Conservation (phyloP, 1,139 yeast genomes). For the Magnusiomyces clavatus region DNA sequence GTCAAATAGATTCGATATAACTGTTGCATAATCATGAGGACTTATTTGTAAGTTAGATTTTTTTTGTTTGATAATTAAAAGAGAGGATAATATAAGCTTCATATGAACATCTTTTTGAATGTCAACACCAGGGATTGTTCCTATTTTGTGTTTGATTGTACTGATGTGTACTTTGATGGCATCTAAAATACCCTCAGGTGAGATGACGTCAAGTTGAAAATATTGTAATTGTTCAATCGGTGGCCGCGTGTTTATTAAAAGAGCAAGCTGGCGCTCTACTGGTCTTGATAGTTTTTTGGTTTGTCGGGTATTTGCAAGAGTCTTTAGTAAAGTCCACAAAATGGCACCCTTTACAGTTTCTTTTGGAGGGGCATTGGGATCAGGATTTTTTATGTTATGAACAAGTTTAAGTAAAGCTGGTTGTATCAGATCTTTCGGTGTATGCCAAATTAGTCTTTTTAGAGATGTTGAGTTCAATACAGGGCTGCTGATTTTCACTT, state of each 20-base stretch:
- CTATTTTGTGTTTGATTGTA: not conserved
- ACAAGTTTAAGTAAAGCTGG: not conserved
- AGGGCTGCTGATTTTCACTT: not conserved
- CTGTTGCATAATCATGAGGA: not conserved
- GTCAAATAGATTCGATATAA: not conserved
- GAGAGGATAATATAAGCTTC: not conserved
- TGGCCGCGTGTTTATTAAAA: not conserved
- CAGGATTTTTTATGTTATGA: not conserved
- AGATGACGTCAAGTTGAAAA: not conserved
- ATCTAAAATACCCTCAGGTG: not conserved
- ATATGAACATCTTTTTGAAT: not conserved
- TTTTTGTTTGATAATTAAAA: not conserved
- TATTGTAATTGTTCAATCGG: slow-evolving; percentile 1
- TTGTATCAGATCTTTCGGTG: not conserved
- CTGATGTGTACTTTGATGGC: not conserved
- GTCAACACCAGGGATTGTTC: not conserved
- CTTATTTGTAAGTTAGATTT: not conserved
- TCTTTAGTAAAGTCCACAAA: not conserved
- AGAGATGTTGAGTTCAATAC: not conserved
- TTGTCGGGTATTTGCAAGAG: not conserved
- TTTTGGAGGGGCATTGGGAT: not conserved
- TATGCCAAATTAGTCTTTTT: not conserved
- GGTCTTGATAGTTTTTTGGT: not conserved
- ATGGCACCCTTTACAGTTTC: not conserved
- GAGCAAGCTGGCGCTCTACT: slow-evolving; percentile 2